Evolutionary conservation across 2,329 filamentous ascomycete genomes (phyloP).

Genomic region (Didymella lethalis): DNA sequence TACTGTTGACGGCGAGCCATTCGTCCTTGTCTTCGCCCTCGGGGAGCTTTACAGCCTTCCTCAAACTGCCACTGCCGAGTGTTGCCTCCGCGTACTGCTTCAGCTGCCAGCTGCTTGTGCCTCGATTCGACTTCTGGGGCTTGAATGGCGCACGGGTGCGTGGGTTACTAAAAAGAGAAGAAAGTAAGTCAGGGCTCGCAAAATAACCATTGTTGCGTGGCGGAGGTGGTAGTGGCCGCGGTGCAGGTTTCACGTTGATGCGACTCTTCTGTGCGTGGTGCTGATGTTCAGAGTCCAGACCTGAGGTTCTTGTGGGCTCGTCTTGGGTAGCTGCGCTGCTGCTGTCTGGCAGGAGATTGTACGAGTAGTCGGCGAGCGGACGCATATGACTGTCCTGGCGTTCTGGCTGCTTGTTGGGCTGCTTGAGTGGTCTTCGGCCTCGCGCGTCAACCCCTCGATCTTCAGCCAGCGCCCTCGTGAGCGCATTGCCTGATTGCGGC

Average conservation of each 20-base stretch:
- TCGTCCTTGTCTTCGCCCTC: slow-evolving; percentile 98
- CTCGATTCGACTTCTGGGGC: slow-evolving; percentile 82
- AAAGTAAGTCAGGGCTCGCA: slow-evolving; percentile 45
- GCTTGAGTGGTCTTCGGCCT: slow-evolving; percentile 1
- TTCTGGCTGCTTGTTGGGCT: slow-evolving; percentile 1
- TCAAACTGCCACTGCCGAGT: slow-evolving; percentile 88
- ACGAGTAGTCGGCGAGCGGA: slow-evolving; percentile 48
- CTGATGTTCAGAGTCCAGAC: slow-evolving; percentile 25
- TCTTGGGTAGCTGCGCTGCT: slow-evolving; percentile 17
- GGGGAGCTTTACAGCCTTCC: slow-evolving; percentile 95
- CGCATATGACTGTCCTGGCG: slow-evolving; percentile 28
- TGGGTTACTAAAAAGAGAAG: slow-evolving; percentile 71
- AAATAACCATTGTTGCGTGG: slow-evolving; percentile 29
- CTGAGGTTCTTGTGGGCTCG: slow-evolving; percentile 12
- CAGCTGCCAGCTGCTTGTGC: slow-evolving; percentile 89
- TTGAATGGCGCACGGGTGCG: slow-evolving; percentile 91
- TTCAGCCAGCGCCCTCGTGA: slow-evolving; percentile 14
- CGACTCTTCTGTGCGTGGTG: slow-evolving; percentile 8
- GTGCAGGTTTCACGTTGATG: slow-evolving; percentile 20
- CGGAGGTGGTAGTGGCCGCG: slow-evolving; percentile 15
- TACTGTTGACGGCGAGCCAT: slow-evolving; percentile 97
- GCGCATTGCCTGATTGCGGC: slow-evolving; percentile 26
- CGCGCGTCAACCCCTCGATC: background rate
- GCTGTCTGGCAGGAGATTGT: slow-evolving; percentile 33
- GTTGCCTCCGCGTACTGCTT: slow-evolving; percentile 98